phyloP scores from a whole-genome alignment of 2,329 filamentous ascomycete genomes.

The Xylariaceae sp. region DNA sequence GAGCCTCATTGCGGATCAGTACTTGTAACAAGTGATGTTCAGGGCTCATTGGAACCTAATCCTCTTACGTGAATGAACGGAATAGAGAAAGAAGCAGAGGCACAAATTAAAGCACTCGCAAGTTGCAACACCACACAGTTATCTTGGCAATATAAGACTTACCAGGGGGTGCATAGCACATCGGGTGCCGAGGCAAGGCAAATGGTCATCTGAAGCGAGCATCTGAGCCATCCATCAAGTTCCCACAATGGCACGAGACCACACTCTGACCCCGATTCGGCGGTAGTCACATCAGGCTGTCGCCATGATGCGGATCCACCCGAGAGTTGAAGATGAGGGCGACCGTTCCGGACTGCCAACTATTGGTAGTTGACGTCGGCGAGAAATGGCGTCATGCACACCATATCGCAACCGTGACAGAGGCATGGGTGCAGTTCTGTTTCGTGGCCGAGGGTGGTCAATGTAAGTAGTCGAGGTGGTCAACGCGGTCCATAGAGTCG shows the following conservation, averaged over 20 bases:
- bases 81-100: too few relatives aligned
- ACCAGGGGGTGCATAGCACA: not conserved
- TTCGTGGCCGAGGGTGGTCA: not conserved
- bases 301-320: constrained; percentile 12
- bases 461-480: not conserved
- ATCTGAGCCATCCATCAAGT: not conserved
- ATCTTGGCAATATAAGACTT: not conserved
- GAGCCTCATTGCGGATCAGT: too few relatives aligned
- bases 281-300: constrained; percentile 5
- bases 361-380: not conserved
- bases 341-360: not conserved
- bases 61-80: too few relatives aligned
- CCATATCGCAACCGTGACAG: not conserved
- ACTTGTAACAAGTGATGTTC: too few relatives aligned
- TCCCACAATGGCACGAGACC: constrained; percentile 5
- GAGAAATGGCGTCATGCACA: not conserved
- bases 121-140: not conserved
- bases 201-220: not conserved
- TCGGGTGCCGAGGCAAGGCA: not conserved
- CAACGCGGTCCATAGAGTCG: too few relatives aligned
- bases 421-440: not conserved
- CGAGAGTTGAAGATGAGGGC: constrained; percentile 3
- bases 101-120: too few relatives aligned
- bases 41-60: too few relatives aligned
- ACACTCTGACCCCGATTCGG: constrained; percentile 1